Evolutionary conservation across 169 alveolate species (phyloP).

Genomic region (Plasmodium coatneyi): DNA sequence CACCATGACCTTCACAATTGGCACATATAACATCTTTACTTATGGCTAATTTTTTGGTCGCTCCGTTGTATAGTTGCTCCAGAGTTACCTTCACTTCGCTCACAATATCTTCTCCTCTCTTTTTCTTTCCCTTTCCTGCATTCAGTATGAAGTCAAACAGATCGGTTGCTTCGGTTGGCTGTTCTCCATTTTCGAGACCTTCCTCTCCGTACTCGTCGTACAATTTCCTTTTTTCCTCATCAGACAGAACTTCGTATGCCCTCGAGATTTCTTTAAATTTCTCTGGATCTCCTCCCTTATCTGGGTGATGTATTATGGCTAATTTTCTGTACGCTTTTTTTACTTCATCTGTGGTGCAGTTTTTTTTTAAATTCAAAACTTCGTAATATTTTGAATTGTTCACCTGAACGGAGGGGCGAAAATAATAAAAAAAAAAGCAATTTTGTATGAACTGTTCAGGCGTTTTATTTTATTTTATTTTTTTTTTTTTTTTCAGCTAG

Average conservation of each 20-base stretch:
- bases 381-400: slow-evolving; percentile 91
- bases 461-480: background rate
- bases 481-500: background rate
- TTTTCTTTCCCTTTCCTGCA: slow-evolving; percentile 93
- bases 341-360: slow-evolving; percentile 91
- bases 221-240: slow-evolving; percentile 96
- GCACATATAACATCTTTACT: slow-evolving; percentile 94
- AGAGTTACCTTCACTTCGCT: slow-evolving; percentile 93
- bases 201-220: slow-evolving; percentile 98
- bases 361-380: slow-evolving; percentile 87
- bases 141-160: slow-evolving; percentile 95
- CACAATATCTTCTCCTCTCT: slow-evolving; percentile 92
- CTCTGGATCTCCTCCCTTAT: slow-evolving; percentile 99
- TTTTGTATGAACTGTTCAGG: background rate
- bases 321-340: slow-evolving; percentile 96
- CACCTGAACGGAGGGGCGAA: slow-evolving; percentile 41
- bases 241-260: slow-evolving; percentile 97
- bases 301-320: slow-evolving; percentile 98
- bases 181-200: slow-evolving; percentile 95
- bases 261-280: slow-evolving; percentile 95
- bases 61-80: slow-evolving; percentile 97
- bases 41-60: slow-evolving; percentile 93
- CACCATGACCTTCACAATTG: slow-evolving; percentile 97
- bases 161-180: slow-evolving; percentile 87
- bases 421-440: background rate